These are phyloP conservation scores for Penicillium frequentans DNA, from an alignment of 2,329 filamentous ascomycete genomes.

Conservation along the genomic window DNA sequence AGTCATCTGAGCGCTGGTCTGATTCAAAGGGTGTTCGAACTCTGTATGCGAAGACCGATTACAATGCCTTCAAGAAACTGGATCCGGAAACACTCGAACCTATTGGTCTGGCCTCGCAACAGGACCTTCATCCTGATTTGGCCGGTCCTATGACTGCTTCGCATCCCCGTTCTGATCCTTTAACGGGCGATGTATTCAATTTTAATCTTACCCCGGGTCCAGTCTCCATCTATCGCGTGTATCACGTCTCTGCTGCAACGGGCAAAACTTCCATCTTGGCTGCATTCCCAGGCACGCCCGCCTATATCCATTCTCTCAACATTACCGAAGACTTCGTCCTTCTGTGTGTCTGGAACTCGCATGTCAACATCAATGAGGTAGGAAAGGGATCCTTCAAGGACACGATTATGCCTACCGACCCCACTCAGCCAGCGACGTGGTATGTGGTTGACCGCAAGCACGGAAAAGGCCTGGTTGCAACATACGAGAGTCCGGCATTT, in stretches of 20 bases:
- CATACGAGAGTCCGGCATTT: slow-evolving; percentile 65
- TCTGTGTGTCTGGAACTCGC: slow-evolving; percentile 69
- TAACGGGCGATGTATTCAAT: slow-evolving; percentile 75
- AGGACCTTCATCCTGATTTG: slow-evolving; percentile 64
- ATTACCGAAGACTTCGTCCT: slow-evolving; percentile 70
- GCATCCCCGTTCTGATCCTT: slow-evolving; percentile 70
- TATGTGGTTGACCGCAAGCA: slow-evolving; percentile 68
- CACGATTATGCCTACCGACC: slow-evolving; percentile 64
- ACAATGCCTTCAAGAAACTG: slow-evolving; percentile 58
- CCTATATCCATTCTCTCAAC: slow-evolving; percentile 84
- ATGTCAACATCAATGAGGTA: slow-evolving; percentile 50
- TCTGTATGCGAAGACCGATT: slow-evolving; percentile 63
- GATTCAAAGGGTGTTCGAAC: slow-evolving; percentile 44
- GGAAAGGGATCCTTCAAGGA: slow-evolving; percentile 53
- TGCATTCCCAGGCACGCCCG: slow-evolving; percentile 57
- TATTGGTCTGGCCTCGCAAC: slow-evolving; percentile 62
- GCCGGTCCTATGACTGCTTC: slow-evolving; percentile 67
- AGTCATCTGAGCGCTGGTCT: slow-evolving; percentile 23
- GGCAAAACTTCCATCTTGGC: slow-evolving; percentile 71
- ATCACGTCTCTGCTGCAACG: slow-evolving; percentile 61
- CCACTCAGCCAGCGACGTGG: slow-evolving; percentile 62
- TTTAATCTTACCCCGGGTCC: slow-evolving; percentile 71
- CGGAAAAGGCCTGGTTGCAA: slow-evolving; percentile 66
- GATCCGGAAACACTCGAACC: slow-evolving; percentile 73
- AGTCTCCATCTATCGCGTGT: slow-evolving; percentile 65